Conservation (phyloP, 108 stramenopile species). For the Parietichytrium sp. region DNA sequence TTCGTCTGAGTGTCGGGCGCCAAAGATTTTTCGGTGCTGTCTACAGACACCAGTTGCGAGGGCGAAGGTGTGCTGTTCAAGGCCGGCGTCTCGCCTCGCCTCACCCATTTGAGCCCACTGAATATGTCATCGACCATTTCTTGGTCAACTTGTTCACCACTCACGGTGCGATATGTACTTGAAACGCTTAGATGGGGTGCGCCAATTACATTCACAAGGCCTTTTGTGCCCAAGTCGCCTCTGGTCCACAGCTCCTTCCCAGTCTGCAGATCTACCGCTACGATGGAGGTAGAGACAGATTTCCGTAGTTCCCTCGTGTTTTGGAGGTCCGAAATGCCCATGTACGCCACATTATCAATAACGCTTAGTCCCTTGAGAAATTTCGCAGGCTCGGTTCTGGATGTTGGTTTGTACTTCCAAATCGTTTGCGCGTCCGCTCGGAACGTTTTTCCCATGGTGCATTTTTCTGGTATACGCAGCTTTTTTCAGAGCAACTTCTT, state of each 20-base stretch:
- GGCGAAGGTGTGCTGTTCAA: not conserved
- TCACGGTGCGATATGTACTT: not conserved
- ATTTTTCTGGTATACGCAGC: not conserved
- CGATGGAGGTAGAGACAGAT: not conserved
- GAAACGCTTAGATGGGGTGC: not conserved
- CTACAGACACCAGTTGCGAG: not conserved
- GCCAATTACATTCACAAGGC: constrained; percentile 11
- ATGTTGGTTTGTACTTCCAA: not conserved
- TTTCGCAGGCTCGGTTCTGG: not conserved
- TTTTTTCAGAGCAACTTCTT: not conserved
- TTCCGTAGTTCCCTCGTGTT: not conserved
- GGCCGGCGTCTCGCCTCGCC: not conserved
- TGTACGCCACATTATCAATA: constrained; percentile 8
- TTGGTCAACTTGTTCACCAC: no score
- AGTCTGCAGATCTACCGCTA: not conserved
- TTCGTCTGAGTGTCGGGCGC: not conserved
- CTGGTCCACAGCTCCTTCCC: constrained; percentile 15
- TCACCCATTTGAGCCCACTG: no score
- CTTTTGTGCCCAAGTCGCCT: not conserved
- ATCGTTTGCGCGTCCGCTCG: not conserved
- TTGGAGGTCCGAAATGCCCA: not conserved
- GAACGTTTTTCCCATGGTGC: not conserved
- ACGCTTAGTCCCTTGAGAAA: constrained; percentile 4
- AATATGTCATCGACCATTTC: no score
- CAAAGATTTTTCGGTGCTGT: not conserved